A percentile compares a stretch with the other conserved stretches of the same genome.
These are phyloP conservation scores for Salix koriyanagi DNA, from an alignment of 345 rosid genomes.

Conservation along the genomic window DNA sequence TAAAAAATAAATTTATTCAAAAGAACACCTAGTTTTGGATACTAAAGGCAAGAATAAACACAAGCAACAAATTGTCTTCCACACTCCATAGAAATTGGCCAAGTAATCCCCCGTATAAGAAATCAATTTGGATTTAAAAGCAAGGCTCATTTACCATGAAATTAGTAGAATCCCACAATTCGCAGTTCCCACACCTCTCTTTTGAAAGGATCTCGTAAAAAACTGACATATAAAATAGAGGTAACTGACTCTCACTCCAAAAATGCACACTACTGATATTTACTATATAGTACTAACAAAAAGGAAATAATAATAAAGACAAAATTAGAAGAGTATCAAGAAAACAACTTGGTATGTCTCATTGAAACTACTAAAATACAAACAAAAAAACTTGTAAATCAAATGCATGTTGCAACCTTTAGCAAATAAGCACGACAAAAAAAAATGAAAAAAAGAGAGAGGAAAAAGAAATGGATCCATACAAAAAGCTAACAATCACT, in stretches of 20 bases:
- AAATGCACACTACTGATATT: neutral
- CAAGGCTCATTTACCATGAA: neutral
- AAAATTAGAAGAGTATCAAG: neutral
- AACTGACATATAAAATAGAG: neutral
- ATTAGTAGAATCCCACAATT: neutral
- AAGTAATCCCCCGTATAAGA: neutral
- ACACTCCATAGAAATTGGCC: neutral
- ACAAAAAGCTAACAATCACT: neutral
- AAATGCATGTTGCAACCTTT: slow-evolving; percentile 1
- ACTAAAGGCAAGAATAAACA: neutral
- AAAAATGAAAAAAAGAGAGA: neutral
- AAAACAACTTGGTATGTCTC: neutral
- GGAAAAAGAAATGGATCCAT: neutral
- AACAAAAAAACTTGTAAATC: neutral
- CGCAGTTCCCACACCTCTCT: no score
- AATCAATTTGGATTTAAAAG: neutral
- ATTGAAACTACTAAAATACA: neutral
- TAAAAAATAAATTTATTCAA: neutral
- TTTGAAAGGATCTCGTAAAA: no score
- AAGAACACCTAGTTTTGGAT: neutral
- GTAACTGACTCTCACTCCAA: neutral
- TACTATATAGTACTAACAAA: neutral
- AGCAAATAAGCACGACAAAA: neutral
- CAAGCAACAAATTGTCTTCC: neutral
- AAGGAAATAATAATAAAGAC: neutral